Evolutionary conservation across 768 basidiomycete species (phyloP).

Genomic region (Phanerochaete carnosa): DNA sequence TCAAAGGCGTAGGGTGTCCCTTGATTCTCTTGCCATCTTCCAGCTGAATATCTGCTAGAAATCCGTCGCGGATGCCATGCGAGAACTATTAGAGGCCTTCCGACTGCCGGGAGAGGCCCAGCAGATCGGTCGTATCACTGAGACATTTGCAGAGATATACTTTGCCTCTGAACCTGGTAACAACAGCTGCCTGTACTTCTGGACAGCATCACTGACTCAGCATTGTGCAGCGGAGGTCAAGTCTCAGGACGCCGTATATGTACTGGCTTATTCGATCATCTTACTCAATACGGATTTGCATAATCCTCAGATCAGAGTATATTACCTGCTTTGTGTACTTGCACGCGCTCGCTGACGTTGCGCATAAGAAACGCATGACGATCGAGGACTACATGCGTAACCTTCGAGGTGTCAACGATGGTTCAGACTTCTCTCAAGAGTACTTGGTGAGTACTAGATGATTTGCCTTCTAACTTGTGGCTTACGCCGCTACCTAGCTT

Average conservation of each 20-base stretch:
- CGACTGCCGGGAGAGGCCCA: constrained; percentile 93
- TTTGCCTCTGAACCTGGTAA: constrained; percentile 81
- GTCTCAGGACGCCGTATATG: constrained; percentile 89
- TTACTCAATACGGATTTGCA: constrained; percentile 98
- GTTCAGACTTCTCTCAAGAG: constrained; percentile 76
- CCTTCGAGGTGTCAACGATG: constrained; percentile 88
- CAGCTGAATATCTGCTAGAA: constrained; percentile 48
- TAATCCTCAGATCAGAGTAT: constrained; percentile 86
- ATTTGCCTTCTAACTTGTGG: background rate
- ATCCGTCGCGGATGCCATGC: constrained; percentile 93
- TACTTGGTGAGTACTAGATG: constrained; percentile 62
- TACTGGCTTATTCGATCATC: constrained; percentile 93
- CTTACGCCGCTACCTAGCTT: constrained; percentile 45
- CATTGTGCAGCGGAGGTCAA: constrained; percentile 71
- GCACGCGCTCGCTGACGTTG: background rate
- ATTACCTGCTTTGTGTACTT: constrained; percentile 18
- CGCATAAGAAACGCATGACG: constrained; percentile 88
- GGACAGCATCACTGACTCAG: background rate
- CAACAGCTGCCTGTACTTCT: background rate
- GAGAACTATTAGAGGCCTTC: constrained; percentile 91
- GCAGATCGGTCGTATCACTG: constrained; percentile 91
- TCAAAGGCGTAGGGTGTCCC: constrained; percentile 64
- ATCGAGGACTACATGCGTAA: constrained; percentile 93
- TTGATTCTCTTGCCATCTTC: background rate
- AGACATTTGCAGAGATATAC: constrained; percentile 90